Conservation (phyloP, 1,284 basidiomycete species). For the Rhodofomes roseus region DNA sequence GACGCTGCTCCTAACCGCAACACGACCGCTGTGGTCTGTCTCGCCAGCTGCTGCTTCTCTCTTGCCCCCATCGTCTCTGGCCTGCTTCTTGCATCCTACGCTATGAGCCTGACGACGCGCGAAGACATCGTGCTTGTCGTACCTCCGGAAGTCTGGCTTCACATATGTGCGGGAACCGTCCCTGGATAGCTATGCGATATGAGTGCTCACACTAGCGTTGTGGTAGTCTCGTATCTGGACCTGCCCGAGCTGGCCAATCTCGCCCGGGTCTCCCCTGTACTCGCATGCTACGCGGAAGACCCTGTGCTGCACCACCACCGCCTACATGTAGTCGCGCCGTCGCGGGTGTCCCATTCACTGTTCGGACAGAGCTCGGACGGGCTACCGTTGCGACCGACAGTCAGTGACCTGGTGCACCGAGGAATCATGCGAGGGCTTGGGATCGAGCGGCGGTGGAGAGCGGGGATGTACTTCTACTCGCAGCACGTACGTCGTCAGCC, state of each 20-base stretch:
- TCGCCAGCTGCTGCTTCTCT: not conserved
- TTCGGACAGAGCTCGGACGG: conserved; percentile 55
- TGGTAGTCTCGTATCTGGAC: conserved; percentile 67
- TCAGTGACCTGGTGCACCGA: conserved; percentile 61
- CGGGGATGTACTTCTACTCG: conserved; percentile 61
- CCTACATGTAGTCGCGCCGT: conserved; percentile 57
- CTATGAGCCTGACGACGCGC: not conserved
- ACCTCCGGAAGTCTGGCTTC: conserved; percentile 53
- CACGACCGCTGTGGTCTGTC: not conserved
- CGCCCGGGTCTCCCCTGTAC: conserved; percentile 39
- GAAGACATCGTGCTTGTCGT: conserved; percentile 18
- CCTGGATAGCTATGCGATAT: not conserved
- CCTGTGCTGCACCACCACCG: conserved; percentile 58
- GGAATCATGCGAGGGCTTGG: conserved; percentile 64
- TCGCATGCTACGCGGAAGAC: conserved; percentile 51
- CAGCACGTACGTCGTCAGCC: conserved; percentile 40
- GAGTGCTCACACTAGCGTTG: not conserved
- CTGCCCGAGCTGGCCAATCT: conserved; percentile 61
- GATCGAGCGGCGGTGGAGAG: conserved; percentile 60
- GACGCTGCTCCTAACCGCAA: not conserved
- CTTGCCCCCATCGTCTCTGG: not conserved
- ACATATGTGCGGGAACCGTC: conserved; percentile 45
- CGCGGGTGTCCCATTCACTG: conserved; percentile 59
- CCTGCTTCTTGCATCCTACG: not conserved
- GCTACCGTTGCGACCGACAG: conserved; percentile 53